Conservation (phyloP, 139 green algal species). For the Nannochloris sp. region DNA sequence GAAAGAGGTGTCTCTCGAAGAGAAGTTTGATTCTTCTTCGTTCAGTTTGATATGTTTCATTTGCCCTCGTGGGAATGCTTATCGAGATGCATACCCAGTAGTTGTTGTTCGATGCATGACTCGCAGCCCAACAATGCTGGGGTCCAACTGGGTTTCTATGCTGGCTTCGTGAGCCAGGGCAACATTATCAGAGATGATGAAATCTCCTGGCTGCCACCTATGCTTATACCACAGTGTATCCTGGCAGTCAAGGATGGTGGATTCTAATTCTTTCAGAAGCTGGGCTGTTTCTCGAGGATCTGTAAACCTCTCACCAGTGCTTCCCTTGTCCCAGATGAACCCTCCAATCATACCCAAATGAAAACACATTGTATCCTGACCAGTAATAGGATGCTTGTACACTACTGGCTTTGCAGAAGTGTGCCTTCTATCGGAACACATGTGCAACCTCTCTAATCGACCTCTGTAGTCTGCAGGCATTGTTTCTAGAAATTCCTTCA, state of each 20-base stretch:
- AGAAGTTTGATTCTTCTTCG: neutral
- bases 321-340: slow-evolving; percentile 34
- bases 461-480: slow-evolving; percentile 17
- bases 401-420: slow-evolving; percentile 29
- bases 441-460: slow-evolving; percentile 36
- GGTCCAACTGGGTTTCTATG: slow-evolving; percentile 32
- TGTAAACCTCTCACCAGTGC: slow-evolving; percentile 9
- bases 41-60: slow-evolving; percentile 4
- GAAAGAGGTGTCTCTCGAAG: too few species aligned
- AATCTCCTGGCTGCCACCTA: slow-evolving; percentile 38
- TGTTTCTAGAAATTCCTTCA: slow-evolving; percentile 21
- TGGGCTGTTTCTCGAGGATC: slow-evolving; percentile 17
- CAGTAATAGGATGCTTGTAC: slow-evolving; percentile 37
- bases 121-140: slow-evolving; percentile 25
- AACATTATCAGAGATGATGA: slow-evolving; percentile 45
- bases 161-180: slow-evolving; percentile 37
- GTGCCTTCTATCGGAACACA: slow-evolving; percentile 30
- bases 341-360: slow-evolving; percentile 35
- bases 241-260: neutral
- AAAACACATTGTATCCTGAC: slow-evolving; percentile 35
- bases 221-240: slow-evolving; percentile 11
- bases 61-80: neutral
- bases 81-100: slow-evolving; percentile 11
- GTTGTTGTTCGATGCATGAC: slow-evolving; percentile 45
- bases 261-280: slow-evolving; percentile 30